Evolutionary conservation across 2,329 filamentous ascomycete species (phyloP), one percentile per base, ranked within the genome.

Genomic region (Aspergillus pseudoglaucus): DNA sequence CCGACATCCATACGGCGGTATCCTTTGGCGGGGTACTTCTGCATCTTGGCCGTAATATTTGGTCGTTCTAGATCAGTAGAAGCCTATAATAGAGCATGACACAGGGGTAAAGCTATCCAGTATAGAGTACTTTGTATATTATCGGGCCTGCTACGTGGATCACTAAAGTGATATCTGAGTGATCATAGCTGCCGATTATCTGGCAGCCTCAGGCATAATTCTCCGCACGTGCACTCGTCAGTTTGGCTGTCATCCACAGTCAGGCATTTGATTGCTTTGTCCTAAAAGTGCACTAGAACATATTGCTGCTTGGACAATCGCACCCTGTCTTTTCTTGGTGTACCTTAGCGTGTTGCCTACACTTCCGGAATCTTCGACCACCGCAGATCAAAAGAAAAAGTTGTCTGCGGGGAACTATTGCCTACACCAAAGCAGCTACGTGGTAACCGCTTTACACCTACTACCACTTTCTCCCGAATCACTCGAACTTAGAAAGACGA

Each of bases 321-420:
- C 30, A 17, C 33, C 33, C 33, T 39, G 17, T 22, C 17, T 8
- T 39, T 7, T 18, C 7, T 14, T 20, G 15, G 17, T 18, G 10
- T 15, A 20, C 9, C 37, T 5, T 18, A 17, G 37, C 9, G 37
- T 18, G 18, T 39, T 20, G 37, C 10, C 10, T 39, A 22, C 37
- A 10, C 54, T 65, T 66, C 62, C 55, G 54, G 63, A 66, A 64
- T 51, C 59, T 64, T 66, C 62, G 59, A 62, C 35, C 18, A 27
- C 38, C 43, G 47, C 25, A 41, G 23, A 43, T 33, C 23, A 32
- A 47, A 51, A 47, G 43, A 37, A 47, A 51, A 47, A 45, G 22
- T 44, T 46, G 48, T 22, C 44, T 47, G 49, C 47, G 49, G 52
- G 43, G 50, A 52, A 48, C 30, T 18, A 15, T 43, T 40, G 22